These are phyloP conservation scores for Cardamine occulta DNA, from an alignment of 345 rosid genomes.

Conservation along the genomic window DNA sequence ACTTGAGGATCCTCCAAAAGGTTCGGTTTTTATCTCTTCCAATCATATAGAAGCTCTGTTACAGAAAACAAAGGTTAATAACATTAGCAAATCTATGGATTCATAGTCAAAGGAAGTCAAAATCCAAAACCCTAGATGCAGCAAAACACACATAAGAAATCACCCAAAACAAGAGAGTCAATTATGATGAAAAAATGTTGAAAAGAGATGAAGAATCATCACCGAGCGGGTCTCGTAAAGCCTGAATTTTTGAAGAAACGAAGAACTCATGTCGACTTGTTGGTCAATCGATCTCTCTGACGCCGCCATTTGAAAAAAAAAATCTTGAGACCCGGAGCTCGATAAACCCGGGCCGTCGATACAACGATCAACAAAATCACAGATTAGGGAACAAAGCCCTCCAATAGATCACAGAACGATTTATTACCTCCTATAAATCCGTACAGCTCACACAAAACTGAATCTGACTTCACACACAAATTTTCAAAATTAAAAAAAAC, in stretches of 20 bases:
- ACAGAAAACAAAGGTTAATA: neutral
- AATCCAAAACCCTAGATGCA: neutral
- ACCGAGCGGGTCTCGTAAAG: constrained; percentile 95
- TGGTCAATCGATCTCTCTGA: constrained; percentile 44
- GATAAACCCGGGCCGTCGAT: constrained; percentile 43
- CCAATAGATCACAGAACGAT: constrained; percentile 42
- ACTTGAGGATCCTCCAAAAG: constrained; percentile 78
- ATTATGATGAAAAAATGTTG: neutral
- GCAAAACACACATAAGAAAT: constrained; percentile 5
- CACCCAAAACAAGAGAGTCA: constrained; percentile 5
- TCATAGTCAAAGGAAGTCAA: constrained; percentile 1
- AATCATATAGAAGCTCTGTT: constrained; percentile 84
- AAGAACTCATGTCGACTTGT: constrained; percentile 40
- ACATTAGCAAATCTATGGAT: neutral
- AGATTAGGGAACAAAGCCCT: constrained; percentile 11
- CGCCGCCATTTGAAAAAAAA: constrained; percentile 41
- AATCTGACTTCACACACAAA: constrained; percentile 35
- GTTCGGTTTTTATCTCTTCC: constrained; percentile 79
- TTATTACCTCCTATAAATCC: neutral
- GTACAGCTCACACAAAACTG: constrained; percentile 30
- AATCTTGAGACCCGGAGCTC: constrained; percentile 49
- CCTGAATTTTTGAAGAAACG: constrained; percentile 75
- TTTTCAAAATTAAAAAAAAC: neutral
- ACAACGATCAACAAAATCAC: constrained; percentile 7
- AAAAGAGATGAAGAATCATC: constrained; percentile 16